Base-by-base conservation (phyloP, 306 rosid genomes). In the Trifolium fragiferum region DNA sequence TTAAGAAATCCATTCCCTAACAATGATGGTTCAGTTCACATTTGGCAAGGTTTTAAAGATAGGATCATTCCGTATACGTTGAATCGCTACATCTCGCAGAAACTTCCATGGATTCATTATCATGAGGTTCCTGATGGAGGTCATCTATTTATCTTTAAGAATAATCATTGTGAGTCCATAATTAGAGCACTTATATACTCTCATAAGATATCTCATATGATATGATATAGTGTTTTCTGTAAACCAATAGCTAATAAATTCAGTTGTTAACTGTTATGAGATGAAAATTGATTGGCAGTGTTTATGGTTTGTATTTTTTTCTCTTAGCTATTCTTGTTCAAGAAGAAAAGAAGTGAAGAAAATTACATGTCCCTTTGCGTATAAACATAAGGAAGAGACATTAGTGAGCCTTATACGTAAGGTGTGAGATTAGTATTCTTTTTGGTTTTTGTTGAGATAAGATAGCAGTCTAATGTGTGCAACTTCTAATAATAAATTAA, bases 11-110 rank as follows among this genome's bases (percentile, higher is more conserved):
- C 90, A 25, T 89, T 89, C 70, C 82, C 87, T 4, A 58, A 87
- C 21, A 80, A 63, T 19, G 81, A 85, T 10, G 90, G 91, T 7
- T 50, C 83, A 0, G 87, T 93, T 15, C 93, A 90, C 46, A 79
- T 93, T 57, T 93, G 96, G 98, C 96, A 86, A 84, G 98, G 91
- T 1, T 71, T 58, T 14, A 76, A 79, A 53, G 98, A 93, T 68
- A 84, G 55, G 74, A 71, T 90, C 40, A 76, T 87, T 80, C 89
- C 96, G 10, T 55, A 74, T 18, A 75, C 53, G 7, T 0, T 89
- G 21, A 84, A 84, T 53, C 84, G 91, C 27, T 87, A 84, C 76
- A 74, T 93, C 53, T 77, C 87, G 12, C 59, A 86, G 63, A 86
- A 87, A 73, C 86, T 87, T 35, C 86, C 86, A 0, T 90, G 98